A percentile compares a stretch with the other conserved stretches of the same genome.
Conservation (phyloP, 371 early-diverging fungal species). For the Basidiobolus meristosporus region DNA sequence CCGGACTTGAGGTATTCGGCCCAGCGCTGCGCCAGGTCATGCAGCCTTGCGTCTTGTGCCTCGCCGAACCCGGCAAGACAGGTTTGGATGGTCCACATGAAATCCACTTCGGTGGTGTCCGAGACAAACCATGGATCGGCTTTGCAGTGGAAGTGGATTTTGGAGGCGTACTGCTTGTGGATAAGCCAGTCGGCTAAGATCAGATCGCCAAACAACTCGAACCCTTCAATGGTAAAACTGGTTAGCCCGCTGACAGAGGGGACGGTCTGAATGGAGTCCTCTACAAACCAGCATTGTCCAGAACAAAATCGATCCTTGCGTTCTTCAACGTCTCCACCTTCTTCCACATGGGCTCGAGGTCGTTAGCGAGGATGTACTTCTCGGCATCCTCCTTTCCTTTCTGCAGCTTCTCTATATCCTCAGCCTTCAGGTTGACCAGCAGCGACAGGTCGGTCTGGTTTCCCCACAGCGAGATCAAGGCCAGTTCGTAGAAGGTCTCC, state of each 20-base stretch:
- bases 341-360: constrained; percentile 35
- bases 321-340: constrained; percentile 18
- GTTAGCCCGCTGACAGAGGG: no score
- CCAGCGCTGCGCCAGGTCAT: constrained; percentile 44
- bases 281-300: constrained; percentile 61
- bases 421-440: constrained; percentile 44
- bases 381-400: constrained; percentile 11
- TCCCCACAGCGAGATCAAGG: constrained; percentile 71
- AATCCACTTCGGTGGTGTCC: constrained; percentile 62
- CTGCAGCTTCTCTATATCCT: constrained; percentile 48
- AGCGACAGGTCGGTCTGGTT: constrained; percentile 76
- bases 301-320: constrained; percentile 51
- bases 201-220: constrained; percentile 81
- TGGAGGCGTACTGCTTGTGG: constrained; percentile 33
- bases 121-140: constrained; percentile 86
- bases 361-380: constrained; percentile 28
- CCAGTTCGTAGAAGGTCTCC: constrained; percentile 41
- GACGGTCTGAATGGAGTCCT: not conserved
- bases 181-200: constrained; percentile 72
- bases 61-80: constrained; percentile 1
- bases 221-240: constrained; percentile 21
- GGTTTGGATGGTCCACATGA: constrained; percentile 33
- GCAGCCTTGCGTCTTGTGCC: constrained; percentile 21
- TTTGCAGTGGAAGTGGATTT: constrained; percentile 72
- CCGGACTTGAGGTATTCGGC: constrained; percentile 28